A percentile compares a stretch with the other conserved stretches of the same genome.
Evolutionary conservation across 805 yeast species (phyloP).

Genomic region (Sugiyamaella americana): DNA sequence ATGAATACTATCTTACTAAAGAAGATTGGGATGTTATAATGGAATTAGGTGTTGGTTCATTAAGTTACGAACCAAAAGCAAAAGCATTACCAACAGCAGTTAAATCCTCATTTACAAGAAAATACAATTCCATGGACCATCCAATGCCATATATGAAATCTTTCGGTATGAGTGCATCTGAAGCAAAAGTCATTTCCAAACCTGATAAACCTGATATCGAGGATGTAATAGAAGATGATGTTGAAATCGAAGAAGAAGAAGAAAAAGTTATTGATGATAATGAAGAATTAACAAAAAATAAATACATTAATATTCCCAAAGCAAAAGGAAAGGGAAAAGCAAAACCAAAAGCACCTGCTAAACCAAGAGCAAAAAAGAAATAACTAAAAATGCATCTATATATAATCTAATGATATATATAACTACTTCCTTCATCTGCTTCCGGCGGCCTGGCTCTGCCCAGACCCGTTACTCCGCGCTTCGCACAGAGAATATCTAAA

Average conservation of each 20-base stretch:
- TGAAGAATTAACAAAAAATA: constrained; percentile 53
- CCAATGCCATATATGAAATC: constrained; percentile 75
- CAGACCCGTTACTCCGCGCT: too few relatives aligned
- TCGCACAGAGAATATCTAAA: too few relatives aligned
- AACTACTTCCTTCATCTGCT: too few relatives aligned
- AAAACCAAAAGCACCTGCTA: neutral
- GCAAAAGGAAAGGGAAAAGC: constrained; percentile 31
- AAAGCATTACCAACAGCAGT: constrained; percentile 70
- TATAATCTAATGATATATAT: neutral
- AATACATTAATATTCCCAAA: constrained; percentile 49
- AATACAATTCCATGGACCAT: constrained; percentile 68
- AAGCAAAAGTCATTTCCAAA: constrained; percentile 20
- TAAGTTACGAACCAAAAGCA: constrained; percentile 38
- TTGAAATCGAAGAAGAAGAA: constrained; percentile 35
- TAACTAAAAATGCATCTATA: neutral
- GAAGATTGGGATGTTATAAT: constrained; percentile 89
- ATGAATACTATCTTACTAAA: constrained; percentile 74
- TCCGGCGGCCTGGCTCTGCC: too few relatives aligned
- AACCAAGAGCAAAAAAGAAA: neutral
- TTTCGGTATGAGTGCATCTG: constrained; percentile 35
- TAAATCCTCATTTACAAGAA: constrained; percentile 81
- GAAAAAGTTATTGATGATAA: constrained; percentile 38
- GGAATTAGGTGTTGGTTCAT: constrained; percentile 72
- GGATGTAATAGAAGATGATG: constrained; percentile 49
- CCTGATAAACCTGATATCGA: constrained; percentile 54